Evolutionary conservation across 768 basidiomycete genomes (phyloP).

Genomic region (Hypholoma fasciculare): DNA sequence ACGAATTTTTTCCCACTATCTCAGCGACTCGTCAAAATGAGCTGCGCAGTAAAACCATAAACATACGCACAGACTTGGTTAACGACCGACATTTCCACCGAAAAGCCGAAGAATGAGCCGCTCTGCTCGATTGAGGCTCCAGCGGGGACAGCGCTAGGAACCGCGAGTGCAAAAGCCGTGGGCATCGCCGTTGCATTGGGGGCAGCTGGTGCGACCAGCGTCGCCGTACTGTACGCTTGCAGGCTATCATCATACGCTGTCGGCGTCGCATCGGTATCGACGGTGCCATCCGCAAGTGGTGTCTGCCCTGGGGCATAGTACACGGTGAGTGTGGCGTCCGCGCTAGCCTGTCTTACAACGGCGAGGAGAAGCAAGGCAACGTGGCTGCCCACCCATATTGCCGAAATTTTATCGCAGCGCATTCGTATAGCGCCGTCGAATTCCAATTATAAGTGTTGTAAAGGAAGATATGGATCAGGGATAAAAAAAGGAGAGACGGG

Average conservation of each 20-base stretch:
- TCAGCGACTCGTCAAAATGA: not conserved
- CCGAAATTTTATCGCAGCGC: not conserved
- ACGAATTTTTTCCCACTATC: conserved; percentile 52
- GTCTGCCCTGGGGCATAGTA: conserved; percentile 4
- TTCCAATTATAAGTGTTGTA: not conserved
- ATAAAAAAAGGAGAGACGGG: not conserved
- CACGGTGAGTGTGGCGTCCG: not conserved
- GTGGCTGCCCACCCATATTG: not conserved
- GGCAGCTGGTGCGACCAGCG: conserved; percentile 52
- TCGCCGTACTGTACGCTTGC: conserved; percentile 28
- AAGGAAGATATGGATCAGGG: not conserved
- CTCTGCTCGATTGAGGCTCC: conserved; percentile 36
- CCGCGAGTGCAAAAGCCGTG: conserved; percentile 37
- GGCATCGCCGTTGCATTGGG: conserved; percentile 48
- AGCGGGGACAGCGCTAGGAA: conserved; percentile 27
- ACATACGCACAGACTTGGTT: conserved; percentile 52
- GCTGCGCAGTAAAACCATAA: not conserved
- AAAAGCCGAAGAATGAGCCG: conserved; percentile 54
- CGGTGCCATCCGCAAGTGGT: not conserved
- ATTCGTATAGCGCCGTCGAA: not conserved
- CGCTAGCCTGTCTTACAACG: not conserved
- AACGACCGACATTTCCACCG: conserved; percentile 63
- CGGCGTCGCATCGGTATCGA: not conserved
- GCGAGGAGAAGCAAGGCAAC: not conserved
- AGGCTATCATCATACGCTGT: not conserved